Percentiles rank a stretch among this genome's conserved stretches.
Evolutionary conservation across 2,329 filamentous ascomycete species (phyloP).

Genomic region (Fusarium sambucinum): DNA sequence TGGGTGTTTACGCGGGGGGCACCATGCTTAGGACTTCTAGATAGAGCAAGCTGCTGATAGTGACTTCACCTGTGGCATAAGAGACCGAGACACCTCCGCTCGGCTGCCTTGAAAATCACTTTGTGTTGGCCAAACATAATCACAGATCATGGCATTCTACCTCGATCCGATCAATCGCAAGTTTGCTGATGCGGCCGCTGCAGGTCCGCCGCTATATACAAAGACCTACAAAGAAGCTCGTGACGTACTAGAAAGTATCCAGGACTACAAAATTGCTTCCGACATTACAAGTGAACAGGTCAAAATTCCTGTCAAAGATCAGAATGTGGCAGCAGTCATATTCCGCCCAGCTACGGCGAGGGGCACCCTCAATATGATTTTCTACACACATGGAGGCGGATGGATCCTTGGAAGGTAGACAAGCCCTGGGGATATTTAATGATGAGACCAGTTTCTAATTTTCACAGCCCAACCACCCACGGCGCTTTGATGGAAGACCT

Average conservation of each 20-base stretch:
- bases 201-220: constrained; percentile 24
- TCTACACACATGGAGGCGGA: constrained; percentile 31
- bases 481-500: constrained; percentile 32
- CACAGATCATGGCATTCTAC: constrained; percentile 9
- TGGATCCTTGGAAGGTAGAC: constrained; percentile 33
- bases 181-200: constrained; percentile 16
- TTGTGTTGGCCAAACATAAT: rapidly evolving
- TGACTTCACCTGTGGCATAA: background rate
- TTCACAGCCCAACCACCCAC: constrained; percentile 4
- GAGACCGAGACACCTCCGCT: rapidly evolving
- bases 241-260: constrained; percentile 23
- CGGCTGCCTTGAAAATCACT: rapidly evolving
- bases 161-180: constrained; percentile 23
- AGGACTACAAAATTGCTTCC: constrained; percentile 10
- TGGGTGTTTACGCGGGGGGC: background rate
- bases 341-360: constrained; percentile 10
- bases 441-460: background rate
- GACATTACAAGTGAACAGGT: constrained; percentile 14
- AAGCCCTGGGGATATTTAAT: rapidly evolving
- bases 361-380: constrained; percentile 29
- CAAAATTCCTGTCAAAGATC: constrained; percentile 9
- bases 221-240: constrained; percentile 30
- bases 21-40: too few relatives aligned
- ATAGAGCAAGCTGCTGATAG: background rate
- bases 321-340: constrained; percentile 1